Percentiles rank a stretch among this genome's conserved stretches.
Evolutionary conservation across 352 stramenopile species (phyloP).

Genomic region (Globisporangium mamillatum): DNA sequence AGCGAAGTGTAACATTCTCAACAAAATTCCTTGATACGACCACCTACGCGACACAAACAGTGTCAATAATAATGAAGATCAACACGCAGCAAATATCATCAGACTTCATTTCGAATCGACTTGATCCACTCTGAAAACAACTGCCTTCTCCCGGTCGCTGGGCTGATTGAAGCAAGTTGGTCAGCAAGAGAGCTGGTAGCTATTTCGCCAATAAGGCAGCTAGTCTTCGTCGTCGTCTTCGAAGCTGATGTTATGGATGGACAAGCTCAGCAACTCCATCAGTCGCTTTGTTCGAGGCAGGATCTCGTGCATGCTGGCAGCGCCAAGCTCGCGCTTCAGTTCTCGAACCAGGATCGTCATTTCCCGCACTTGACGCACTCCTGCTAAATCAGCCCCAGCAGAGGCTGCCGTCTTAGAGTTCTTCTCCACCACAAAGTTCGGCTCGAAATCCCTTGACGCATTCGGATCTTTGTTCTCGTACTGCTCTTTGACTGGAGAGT

Average conservation of each 20-base stretch:
- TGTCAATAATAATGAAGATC: background rate
- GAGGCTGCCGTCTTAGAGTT: background rate
- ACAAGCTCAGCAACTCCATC: slow-evolving; percentile 81
- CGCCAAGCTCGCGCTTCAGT: slow-evolving; percentile 76
- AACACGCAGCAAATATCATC: background rate
- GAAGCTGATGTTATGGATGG: slow-evolving; percentile 39
- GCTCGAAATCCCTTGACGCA: slow-evolving; percentile 12
- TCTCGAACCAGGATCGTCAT: slow-evolving; percentile 71
- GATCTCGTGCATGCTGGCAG: slow-evolving; percentile 70
- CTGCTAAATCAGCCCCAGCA: slow-evolving; percentile 34
- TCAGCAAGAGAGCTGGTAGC: background rate
- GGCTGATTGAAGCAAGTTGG: background rate
- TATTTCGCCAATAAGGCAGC: background rate
- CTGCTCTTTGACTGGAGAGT: background rate
- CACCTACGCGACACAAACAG: background rate
- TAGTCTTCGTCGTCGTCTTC: slow-evolving; percentile 18
- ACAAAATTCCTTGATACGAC: background rate
- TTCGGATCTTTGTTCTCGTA: background rate
- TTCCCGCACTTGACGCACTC: slow-evolving; percentile 68
- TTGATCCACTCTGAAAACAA: background rate
- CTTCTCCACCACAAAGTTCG: slow-evolving; percentile 72
- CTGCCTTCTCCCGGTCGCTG: background rate
- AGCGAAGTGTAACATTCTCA: background rate
- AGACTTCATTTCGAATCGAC: background rate
- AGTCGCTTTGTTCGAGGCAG: slow-evolving; percentile 69